Conservation (phyloP, 1,284 basidiomycete species). For the Anthracocystis walkeri region DNA sequence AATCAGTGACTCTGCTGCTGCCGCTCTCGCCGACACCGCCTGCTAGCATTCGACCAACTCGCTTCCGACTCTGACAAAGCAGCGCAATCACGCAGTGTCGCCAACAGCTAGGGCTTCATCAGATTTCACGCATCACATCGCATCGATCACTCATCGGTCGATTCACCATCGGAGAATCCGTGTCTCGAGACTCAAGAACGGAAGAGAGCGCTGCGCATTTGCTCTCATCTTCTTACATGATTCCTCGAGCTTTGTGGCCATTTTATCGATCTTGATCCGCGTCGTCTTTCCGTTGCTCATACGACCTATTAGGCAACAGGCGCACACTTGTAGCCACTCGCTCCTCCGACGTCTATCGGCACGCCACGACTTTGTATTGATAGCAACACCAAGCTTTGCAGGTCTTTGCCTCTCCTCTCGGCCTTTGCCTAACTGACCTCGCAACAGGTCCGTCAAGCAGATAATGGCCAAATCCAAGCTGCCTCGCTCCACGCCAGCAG, state of each 20-base stretch:
- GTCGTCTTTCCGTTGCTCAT: constrained; percentile 4
- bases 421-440: constrained; percentile 16
- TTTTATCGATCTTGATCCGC: constrained; percentile 21
- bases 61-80: constrained; percentile 9
- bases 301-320: background rate
- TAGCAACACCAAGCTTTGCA: background rate
- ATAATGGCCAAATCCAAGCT: constrained; percentile 56
- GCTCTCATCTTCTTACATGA: constrained; percentile 24
- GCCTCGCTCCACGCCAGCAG: constrained; percentile 50
- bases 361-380: background rate
- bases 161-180: constrained; percentile 20
- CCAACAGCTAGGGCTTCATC: background rate
- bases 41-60: constrained; percentile 3
- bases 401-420: background rate
- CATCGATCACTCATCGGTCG: background rate
- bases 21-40: constrained; percentile 14
- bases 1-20: constrained; percentile 7
- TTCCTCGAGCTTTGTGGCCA: constrained; percentile 16
- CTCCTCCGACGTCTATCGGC: background rate
- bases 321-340: constrained; percentile 8
- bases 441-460: constrained; percentile 20
- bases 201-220: constrained; percentile 8
- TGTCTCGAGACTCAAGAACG: background rate
- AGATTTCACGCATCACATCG: background rate
- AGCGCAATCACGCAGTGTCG: background rate